Base-by-base conservation (phyloP, 495 filamentous ascomycete species). In the Penicillium manginii region DNA sequence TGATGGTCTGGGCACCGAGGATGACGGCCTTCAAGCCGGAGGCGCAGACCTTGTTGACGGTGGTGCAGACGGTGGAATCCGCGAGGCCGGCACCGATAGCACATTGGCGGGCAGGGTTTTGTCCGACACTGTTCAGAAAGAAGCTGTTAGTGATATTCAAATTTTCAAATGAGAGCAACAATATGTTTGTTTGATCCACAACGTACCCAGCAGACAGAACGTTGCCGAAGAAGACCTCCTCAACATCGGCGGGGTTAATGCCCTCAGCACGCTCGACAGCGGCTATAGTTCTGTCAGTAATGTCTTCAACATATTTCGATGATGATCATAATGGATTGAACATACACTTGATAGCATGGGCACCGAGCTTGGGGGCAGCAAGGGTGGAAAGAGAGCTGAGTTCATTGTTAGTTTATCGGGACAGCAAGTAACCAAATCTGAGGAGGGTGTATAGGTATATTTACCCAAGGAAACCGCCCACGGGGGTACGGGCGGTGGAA, bases 31-130 rank as follows among this genome's bases (percentile, higher is more conserved):
- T 98, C 67, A 97, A 68, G 42, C 86, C 85, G 47, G 92, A 97
- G 55, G 94, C 94, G 83, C 94, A 98, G 66, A 98, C 94, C 79
- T 98, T 98, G 87, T 98, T 98, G 57, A 98, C 84, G 29, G 92
- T 96, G 42, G 96, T 98, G 78, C 87, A 90, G 66, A 96, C 86
- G 51, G 88, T 90, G 14, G 83, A 80, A 17, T 94, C 79, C 2
- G 83, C 73, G 54, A 98, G 88, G 50, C 94, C 94, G 61, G 92
- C 94, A 63, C 84, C 82, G 67, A 98, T 81, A 54, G 92, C 92
- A 72, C 90, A 96, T 79, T 98, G 94, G 50, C 96, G 88, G 53
- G 96, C 92, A 53, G 94, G 94, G 71, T 96, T 96, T 76, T 98
- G 94, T 55, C 94, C 94, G 67, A 98, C 84, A 77, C 94, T 98